Evolutionary conservation across 305 asterid species (phyloP).

Genomic region (Fraxinus paxiana): DNA sequence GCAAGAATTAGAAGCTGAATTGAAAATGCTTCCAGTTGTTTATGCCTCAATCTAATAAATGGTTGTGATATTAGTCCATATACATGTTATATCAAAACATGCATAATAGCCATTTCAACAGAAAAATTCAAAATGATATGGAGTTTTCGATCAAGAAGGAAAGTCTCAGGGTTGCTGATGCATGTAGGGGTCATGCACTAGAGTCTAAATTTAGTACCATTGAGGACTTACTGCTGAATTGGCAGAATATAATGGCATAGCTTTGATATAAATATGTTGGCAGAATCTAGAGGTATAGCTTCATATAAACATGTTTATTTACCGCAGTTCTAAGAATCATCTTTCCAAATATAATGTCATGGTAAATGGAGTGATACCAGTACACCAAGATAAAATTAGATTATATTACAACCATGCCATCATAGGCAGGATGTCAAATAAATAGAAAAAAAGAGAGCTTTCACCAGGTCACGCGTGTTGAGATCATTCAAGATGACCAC

Average conservation of each 20-base stretch:
- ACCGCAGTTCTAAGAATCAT: neutral
- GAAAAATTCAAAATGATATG: neutral
- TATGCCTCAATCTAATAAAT: slow-evolving; percentile 51
- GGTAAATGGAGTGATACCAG: neutral
- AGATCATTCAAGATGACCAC: neutral
- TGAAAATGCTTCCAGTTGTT: slow-evolving; percentile 73
- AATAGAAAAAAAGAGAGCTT: neutral
- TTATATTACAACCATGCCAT: neutral
- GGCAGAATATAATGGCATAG: neutral
- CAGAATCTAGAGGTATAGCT: neutral
- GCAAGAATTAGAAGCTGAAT: slow-evolving; percentile 83
- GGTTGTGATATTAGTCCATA: slow-evolving; percentile 14
- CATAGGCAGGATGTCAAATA: slow-evolving; percentile 6
- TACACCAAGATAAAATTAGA: neutral
- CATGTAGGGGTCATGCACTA: neutral
- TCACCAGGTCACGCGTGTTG: neutral
- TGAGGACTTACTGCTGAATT: neutral
- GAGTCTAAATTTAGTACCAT: neutral
- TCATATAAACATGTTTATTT: neutral
- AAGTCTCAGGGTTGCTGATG: neutral
- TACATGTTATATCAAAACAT: neutral
- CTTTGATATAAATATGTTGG: neutral
- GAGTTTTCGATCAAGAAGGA: neutral
- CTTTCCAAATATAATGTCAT: neutral
- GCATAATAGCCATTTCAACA: slow-evolving; percentile 6